A percentile compares a stretch with the other conserved stretches of the same genome.
These are phyloP conservation scores for Hamigera avellanea DNA, from an alignment of 495 filamentous ascomycete species.

Conservation along the genomic window DNA sequence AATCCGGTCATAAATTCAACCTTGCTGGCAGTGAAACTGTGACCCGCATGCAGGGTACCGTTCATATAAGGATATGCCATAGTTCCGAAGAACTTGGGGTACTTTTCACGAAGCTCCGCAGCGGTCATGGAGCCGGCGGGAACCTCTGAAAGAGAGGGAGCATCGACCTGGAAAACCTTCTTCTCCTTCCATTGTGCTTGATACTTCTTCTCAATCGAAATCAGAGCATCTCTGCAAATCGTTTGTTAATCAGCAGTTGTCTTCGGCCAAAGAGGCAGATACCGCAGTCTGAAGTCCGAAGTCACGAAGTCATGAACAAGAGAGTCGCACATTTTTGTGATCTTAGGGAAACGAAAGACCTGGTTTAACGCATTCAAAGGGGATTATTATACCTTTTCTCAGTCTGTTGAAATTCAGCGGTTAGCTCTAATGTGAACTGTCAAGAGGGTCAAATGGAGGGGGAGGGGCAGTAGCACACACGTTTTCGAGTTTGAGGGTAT, in stretches of 20 bases:
- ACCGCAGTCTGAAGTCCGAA: too few relatives aligned
- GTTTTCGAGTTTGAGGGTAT: slow-evolving; percentile 66
- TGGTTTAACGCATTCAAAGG: too few relatives aligned
- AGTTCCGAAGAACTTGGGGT: slow-evolving; percentile 86
- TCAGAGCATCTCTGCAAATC: slow-evolving; percentile 54
- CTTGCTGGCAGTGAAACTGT: slow-evolving; percentile 81
- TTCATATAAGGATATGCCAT: slow-evolving; percentile 98
- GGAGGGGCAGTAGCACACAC: slow-evolving; percentile 28
- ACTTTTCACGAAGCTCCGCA: slow-evolving; percentile 61
- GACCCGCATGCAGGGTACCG: slow-evolving; percentile 83
- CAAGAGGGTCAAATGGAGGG: slow-evolving; percentile 8
- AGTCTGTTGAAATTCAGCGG: slow-evolving; percentile 39
- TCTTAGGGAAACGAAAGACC: too few relatives aligned
- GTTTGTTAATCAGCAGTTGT: background rate
- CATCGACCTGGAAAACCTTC: slow-evolving; percentile 71
- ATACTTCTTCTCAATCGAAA: slow-evolving; percentile 86
- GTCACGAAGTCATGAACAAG: too few relatives aligned
- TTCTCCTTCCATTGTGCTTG: slow-evolving; percentile 74
- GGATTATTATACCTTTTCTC: too few relatives aligned
- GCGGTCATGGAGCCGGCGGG: slow-evolving; percentile 58
- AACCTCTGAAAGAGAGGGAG: slow-evolving; percentile 63
- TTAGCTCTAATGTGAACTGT: slow-evolving; percentile 12
- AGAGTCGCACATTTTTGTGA: too few relatives aligned
- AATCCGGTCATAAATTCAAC: slow-evolving; percentile 82
- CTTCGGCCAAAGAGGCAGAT: too few relatives aligned